Evolutionary conservation across 1,284 basidiomycete species (phyloP).

Genomic region (Naganishia sp.): DNA sequence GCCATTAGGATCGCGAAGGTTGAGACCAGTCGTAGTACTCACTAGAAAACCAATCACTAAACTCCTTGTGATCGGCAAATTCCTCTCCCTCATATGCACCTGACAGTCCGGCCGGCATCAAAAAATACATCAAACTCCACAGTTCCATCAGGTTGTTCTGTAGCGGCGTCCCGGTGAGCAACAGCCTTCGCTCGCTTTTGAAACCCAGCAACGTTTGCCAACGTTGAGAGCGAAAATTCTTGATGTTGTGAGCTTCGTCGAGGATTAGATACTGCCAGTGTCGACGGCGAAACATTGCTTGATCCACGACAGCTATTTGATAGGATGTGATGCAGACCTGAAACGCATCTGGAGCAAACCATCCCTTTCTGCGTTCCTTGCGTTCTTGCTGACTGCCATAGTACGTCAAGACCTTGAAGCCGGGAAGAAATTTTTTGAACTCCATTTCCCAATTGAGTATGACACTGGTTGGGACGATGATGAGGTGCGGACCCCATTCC

Average conservation of each 20-base stretch:
- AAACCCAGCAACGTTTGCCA: slow-evolving; percentile 92
- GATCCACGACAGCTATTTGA: slow-evolving; percentile 88
- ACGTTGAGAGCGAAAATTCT: slow-evolving; percentile 88
- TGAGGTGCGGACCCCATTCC: slow-evolving; percentile 84
- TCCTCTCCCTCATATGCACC: slow-evolving; percentile 63
- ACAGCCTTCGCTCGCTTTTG: slow-evolving; percentile 68
- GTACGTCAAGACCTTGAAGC: slow-evolving; percentile 88
- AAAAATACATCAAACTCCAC: slow-evolving; percentile 88
- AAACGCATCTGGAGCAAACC: slow-evolving; percentile 82
- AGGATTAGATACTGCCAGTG: slow-evolving; percentile 93
- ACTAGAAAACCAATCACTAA: slow-evolving; percentile 97
- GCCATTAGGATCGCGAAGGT: slow-evolving; percentile 25
- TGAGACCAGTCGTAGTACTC: slow-evolving; percentile 46
- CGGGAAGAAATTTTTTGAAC: slow-evolving; percentile 93
- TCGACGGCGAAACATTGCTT: slow-evolving; percentile 92
- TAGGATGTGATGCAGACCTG: slow-evolving; percentile 94
- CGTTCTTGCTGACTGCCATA: slow-evolving; percentile 88
- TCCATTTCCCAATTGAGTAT: slow-evolving; percentile 97
- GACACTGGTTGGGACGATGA: slow-evolving; percentile 92
- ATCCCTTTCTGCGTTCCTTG: slow-evolving; percentile 89
- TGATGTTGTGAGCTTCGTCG: slow-evolving; percentile 95
- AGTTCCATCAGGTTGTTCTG: slow-evolving; percentile 96
- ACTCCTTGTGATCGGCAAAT: slow-evolving; percentile 91
- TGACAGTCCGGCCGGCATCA: slow-evolving; percentile 75
- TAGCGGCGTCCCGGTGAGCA: slow-evolving; percentile 94